Evolutionary conservation across 2,329 filamentous ascomycete genomes (phyloP), one percentile per base, ranked within the genome.

Genomic region (Trichoderma endophyticum): DNA sequence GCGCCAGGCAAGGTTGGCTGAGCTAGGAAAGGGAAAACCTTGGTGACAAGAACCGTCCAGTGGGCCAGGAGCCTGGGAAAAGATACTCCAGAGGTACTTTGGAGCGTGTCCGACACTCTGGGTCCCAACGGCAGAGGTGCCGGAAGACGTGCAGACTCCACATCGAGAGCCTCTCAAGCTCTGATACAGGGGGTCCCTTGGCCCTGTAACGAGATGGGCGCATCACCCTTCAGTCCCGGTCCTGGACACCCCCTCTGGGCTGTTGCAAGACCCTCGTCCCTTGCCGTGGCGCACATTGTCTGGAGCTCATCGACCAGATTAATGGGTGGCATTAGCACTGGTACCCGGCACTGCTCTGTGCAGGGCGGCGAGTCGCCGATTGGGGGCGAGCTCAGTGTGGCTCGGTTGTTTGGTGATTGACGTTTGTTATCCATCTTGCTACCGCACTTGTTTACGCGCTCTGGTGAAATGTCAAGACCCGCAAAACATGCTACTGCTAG

Each of bases 91-190:
- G 24, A 59, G 36, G 68, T 54, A 51, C 32, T n/a, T 61, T 21
- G 26, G 28, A 68, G 70, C 32, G 59, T 68, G 62, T 7, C 54
- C 36, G n/a, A 60, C 28, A 34, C 30, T 60, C 56, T 60, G 56
- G 56, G 18, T n/a, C 56, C 56, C 56, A 32, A 32, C n/a, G 28
- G 18, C 28, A 59, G 56, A 60, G 56, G 56, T 60, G 56, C 56
- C 56, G 56, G 56, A 34, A 60, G 56, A 60, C 28, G 56, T 60
- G 30, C 56, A 30, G 56, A 60, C 56, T 60, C 51, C 70, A 60
- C 56, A 60, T n/a, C 74, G 71, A 71, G 59, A 70, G 67, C 14
- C 15, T 26, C 56, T 39, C 39, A 32, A 57, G 65, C 48, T 30
- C 30, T 43, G 6, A n/a, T 56, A 15, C 30, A 30, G 62, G 62